Base-by-base conservation (phyloP, 495 filamentous ascomycete species). In the Aspergillus wentii region DNA sequence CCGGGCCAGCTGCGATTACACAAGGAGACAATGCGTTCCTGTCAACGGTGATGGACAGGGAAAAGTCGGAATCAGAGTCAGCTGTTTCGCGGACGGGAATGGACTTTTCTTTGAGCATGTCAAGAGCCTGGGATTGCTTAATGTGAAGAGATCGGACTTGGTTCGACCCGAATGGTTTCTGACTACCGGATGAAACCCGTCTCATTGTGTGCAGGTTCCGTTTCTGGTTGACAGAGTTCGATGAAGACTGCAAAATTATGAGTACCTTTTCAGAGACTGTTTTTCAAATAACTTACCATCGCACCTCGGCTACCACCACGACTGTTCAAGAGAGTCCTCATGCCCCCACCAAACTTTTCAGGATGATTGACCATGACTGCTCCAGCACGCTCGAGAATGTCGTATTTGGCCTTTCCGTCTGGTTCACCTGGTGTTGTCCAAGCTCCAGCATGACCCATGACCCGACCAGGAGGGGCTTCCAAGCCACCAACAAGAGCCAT, bases 371-470 rank as follows among this genome's bases (percentile, higher is more conserved):
- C 82, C 59, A 94, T 82, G 1, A 77, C 77, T 1, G 78, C 84
- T 5, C 86, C 86, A 11, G 79, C 86, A 40, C 70, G 64, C 51
- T 83, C 62, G n/a, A 94, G 71, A 11, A 75, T 72, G 16, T 72
- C 68, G 38, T 85, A 79, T 60, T 94, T 94, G 10, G 67, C 68
- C 19, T 62, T 59, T 0, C 82, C 76, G 39, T 71, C 69, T 6
- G 79, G 78, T 43, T 94, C 86, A 11, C 82, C 81, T 7, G 76
- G 66, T 0, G 78, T 69, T 20, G 75, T 69, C 65, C 86, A 86
- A 21, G 89, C 89, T 11, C 89, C 89, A 10, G 87, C 85, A 60
- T 94, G 89, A 14, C 89, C 89, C 88, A 95, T 92, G 22, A 88
- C 73, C n/a, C 75, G 72, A 1, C 83, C 82, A 11, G 68, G 61